A percentile compares a stretch with the other conserved stretches of the same genome.
These are phyloP conservation scores for Melaleuca alternifolia DNA, from an alignment of 345 rosid species.

Conservation along the genomic window DNA sequence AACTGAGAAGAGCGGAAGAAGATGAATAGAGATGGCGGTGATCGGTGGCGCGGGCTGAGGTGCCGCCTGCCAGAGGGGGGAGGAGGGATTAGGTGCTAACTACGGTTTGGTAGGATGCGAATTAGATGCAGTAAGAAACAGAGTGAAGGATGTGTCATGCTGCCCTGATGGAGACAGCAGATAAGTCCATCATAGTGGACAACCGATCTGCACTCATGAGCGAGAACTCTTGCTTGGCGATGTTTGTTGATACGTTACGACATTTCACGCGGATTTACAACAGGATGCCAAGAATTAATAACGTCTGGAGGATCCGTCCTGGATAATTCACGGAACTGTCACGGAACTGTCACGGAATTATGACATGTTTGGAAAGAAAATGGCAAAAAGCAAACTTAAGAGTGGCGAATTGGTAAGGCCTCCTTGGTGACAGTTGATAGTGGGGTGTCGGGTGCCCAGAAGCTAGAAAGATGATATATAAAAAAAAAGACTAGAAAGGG, in stretches of 20 bases:
- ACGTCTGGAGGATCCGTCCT: neutral
- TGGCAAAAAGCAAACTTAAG: neutral
- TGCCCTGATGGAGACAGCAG: neutral
- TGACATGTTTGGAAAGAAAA: neutral
- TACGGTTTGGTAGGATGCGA: neutral
- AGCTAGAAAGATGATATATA: neutral
- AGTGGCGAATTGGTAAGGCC: neutral
- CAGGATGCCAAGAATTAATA: neutral
- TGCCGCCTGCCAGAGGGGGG: neutral
- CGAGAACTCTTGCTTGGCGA: rapidly evolving
- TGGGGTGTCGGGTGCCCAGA: neutral
- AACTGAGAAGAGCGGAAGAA: neutral
- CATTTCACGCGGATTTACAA: neutral
- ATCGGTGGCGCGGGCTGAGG: too few relatives aligned
- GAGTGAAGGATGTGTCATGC: rapidly evolving
- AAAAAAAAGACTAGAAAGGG: neutral
- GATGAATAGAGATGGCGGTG: neutral
- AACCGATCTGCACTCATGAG: neutral
- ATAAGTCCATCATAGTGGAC: neutral
- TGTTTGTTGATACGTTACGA: neutral
- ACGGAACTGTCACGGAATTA: neutral
- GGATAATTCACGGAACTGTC: neutral
- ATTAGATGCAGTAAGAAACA: neutral
- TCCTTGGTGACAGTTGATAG: neutral
- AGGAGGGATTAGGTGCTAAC: neutral